Base-by-base conservation (phyloP, 2,329 filamentous ascomycete genomes). In the Sporothrix humicola region DNA sequence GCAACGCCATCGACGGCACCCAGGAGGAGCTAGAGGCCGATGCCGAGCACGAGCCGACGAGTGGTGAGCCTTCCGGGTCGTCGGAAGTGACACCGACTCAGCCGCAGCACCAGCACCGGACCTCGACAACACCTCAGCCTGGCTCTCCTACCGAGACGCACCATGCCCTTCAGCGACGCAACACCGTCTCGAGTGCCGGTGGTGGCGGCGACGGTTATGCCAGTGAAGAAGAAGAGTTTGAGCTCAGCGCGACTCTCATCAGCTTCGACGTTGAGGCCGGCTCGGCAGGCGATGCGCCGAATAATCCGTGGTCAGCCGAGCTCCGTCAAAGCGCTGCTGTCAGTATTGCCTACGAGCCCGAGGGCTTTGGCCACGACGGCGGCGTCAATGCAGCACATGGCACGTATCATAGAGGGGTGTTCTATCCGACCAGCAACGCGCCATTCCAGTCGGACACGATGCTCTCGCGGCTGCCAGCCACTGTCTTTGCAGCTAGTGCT, bases 191-290 rank as follows among this genome's bases (percentile, higher is more conserved):
- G 6, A 74, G 74, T 12, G 23, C 10, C 46, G 56, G 73, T 26
- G 72, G 71, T 9, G 74, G 73, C 12, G 85, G 87, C 73, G 87
- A 88, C 56, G 87, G 86, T 74, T 85, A 82, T 12, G 87, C 84
- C 13, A 88, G 89, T 65, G 88, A 89, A 71, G 87, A 87, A 17
- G 82, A 85, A 52, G 76, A 77, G 15, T 87, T 88, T 66, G 83
- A 85, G 66, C 81, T 89, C 31, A 87, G 85, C 72, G 85, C 87
- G 1, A 89, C 87, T 0, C 80, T 90, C 5, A 89, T 90, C 70
- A 89, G 87, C 76, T 89, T 90, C 73, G 88, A 90, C 73, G 87
- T 90, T 42, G 88, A 90, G 75, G 85, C 87, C 0, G 86, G 84
- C 3, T 87, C 89, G 65, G 82, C 86, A 0, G 84, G 82, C 2